These are phyloP conservation scores for Gymnopilus junonius DNA, from an alignment of 768 basidiomycete genomes.

Conservation along the genomic window DNA sequence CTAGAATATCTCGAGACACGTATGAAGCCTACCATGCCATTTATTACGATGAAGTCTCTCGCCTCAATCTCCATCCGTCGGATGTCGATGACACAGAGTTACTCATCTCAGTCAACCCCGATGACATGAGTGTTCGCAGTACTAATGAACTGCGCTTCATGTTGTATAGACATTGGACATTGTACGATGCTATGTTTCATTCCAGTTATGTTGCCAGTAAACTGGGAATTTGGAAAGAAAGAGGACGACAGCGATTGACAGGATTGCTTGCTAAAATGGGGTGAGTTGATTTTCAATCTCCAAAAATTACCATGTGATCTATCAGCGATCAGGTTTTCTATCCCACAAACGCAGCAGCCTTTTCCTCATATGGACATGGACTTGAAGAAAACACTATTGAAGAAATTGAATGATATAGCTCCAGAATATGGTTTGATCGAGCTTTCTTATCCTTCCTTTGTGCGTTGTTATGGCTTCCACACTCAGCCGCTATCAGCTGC, in stretches of 20 bases:
- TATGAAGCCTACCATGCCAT: conserved; percentile 84
- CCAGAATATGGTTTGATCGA: conserved; percentile 96
- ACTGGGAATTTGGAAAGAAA: conserved; percentile 96
- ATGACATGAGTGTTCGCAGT: conserved; percentile 81
- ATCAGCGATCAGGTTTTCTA: conserved; percentile 71
- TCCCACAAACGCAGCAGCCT: conserved; percentile 91
- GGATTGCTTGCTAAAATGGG: conserved; percentile 99
- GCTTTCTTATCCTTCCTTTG: conserved; percentile 92
- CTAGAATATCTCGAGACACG: conserved; percentile 82
- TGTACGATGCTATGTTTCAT: conserved; percentile 98
- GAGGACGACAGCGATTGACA: conserved; percentile 84
- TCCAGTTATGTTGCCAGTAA: conserved; percentile 95
- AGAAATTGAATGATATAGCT: conserved; percentile 86
- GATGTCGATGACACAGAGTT: conserved; percentile 37
- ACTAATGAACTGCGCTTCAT: conserved; percentile 93
- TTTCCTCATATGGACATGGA: conserved; percentile 97
- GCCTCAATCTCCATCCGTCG: conserved; percentile 79
- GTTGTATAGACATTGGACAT: conserved; percentile 95
- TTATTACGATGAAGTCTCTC: conserved; percentile 90
- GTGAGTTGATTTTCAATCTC: conserved; percentile 44
- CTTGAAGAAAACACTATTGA: conserved; percentile 78
- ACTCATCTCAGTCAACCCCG: conserved; percentile 66
- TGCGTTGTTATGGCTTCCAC: conserved; percentile 88
- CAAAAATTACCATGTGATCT: not conserved
- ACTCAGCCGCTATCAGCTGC: conserved; percentile 88